Evolutionary conservation across 2,329 filamentous ascomycete genomes (phyloP).

Genomic region (Penicillium capsulatum): DNA sequence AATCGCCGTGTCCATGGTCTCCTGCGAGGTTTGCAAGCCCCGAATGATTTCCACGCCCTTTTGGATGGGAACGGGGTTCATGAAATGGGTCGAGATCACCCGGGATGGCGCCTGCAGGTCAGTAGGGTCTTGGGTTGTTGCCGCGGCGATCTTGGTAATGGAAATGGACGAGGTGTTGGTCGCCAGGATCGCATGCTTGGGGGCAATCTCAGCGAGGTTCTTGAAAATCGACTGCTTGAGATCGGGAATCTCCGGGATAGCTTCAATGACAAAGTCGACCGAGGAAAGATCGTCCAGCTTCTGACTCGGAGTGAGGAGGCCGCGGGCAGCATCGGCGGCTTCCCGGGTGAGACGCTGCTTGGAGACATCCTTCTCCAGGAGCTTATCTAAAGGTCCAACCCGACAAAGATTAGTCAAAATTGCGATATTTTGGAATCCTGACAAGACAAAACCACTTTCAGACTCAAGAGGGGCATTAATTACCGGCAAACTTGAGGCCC

Average conservation of each 20-base stretch:
- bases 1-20: slow-evolving; percentile 76
- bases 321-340: slow-evolving; percentile 68
- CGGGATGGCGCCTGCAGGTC: slow-evolving; percentile 78
- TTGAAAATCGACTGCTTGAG: slow-evolving; percentile 87
- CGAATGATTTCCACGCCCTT: slow-evolving; percentile 98
- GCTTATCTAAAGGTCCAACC: slow-evolving; percentile 84
- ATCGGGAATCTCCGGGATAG: slow-evolving; percentile 84
- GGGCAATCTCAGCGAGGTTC: slow-evolving; percentile 74
- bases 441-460: neutral
- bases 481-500: slow-evolving; percentile 82
- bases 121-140: slow-evolving; percentile 71
- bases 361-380: slow-evolving; percentile 85
- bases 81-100: slow-evolving; percentile 95
- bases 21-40: slow-evolving; percentile 80
- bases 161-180: slow-evolving; percentile 99
- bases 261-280: slow-evolving; percentile 97
- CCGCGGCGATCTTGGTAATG: slow-evolving; percentile 90
- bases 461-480: slow-evolving; percentile 15
- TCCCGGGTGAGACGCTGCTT: slow-evolving; percentile 82
- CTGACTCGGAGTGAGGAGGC: slow-evolving; percentile 65
- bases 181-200: slow-evolving; percentile 81
- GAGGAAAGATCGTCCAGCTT: slow-evolving; percentile 70
- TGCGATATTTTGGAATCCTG: slow-evolving; percentile 1
- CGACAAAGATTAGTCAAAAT: too few relatives aligned
- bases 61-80: slow-evolving; percentile 97